Conservation (phyloP, 768 basidiomycete genomes). For the Tubosaeta sp. region DNA sequence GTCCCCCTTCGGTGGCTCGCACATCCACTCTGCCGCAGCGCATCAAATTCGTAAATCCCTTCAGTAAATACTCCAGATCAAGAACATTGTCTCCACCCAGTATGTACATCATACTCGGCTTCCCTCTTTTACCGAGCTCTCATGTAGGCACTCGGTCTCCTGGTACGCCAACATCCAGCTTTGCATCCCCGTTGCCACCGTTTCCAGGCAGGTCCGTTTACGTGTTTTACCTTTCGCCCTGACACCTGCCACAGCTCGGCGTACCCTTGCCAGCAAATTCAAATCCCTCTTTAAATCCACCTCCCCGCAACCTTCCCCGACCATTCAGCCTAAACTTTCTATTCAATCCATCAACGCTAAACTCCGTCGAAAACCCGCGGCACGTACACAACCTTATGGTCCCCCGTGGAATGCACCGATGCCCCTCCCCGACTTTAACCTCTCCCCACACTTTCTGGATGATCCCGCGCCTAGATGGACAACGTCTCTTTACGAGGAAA, state of each 20-base stretch:
- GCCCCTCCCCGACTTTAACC: conserved; percentile 12
- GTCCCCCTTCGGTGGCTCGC: background rate
- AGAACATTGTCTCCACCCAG: background rate
- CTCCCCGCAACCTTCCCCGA: background rate
- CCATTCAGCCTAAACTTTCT: conserved; percentile 3
- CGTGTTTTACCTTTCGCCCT: background rate
- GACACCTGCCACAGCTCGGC: conserved; percentile 4
- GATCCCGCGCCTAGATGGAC: background rate
- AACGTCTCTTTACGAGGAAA: background rate
- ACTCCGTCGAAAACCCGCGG: conserved; percentile 21
- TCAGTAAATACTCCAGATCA: background rate
- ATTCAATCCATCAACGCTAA: conserved; percentile 13
- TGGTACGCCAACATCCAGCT: background rate
- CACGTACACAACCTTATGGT: conserved; percentile 36
- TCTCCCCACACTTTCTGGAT: background rate
- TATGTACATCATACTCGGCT: background rate
- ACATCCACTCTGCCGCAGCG: background rate
- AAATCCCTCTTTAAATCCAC: conserved; percentile 21
- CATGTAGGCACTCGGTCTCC: conserved; percentile 4
- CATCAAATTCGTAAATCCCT: background rate
- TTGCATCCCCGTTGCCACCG: background rate
- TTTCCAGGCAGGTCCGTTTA: background rate
- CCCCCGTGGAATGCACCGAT: conserved; percentile 34
- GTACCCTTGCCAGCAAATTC: conserved; percentile 13
- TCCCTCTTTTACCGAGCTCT: background rate